Percentiles rank a stretch among this genome's conserved stretches.
Conservation (phyloP, 768 basidiomycete genomes). For the Podaxis pistillaris region DNA sequence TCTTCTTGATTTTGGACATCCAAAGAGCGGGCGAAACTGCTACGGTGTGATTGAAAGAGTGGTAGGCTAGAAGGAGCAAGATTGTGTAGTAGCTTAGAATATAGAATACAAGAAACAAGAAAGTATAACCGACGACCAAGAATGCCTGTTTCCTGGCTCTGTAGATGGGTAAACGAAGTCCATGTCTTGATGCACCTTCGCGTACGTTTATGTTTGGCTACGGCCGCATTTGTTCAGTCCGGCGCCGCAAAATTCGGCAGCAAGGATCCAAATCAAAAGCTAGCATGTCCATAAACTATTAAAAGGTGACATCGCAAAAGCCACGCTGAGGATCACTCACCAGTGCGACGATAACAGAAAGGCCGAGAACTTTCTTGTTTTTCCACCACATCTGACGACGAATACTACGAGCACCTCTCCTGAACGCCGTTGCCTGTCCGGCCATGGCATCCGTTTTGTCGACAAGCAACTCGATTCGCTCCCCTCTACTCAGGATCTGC, state of each 20-base stretch:
- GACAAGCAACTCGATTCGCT: constrained; percentile 92
- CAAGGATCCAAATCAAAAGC: constrained; percentile 78
- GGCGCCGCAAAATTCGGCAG: constrained; percentile 89
- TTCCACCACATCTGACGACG: constrained; percentile 90
- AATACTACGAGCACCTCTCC: constrained; percentile 82
- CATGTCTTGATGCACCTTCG: background rate
- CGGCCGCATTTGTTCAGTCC: constrained; percentile 65
- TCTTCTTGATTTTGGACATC: background rate
- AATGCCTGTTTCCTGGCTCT: background rate
- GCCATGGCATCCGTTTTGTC: constrained; percentile 98
- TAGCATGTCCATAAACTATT: constrained; percentile 23
- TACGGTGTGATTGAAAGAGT: background rate
- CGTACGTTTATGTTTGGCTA: constrained; percentile 4
- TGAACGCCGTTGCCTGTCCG: constrained; percentile 90
- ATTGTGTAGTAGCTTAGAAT: background rate
- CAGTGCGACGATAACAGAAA: constrained; percentile 71
- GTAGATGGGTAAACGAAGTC: background rate
- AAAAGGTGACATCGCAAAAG: constrained; percentile 1
- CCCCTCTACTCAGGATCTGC: constrained; percentile 90
- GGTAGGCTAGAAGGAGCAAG: background rate
- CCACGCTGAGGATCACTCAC: constrained; percentile 37
- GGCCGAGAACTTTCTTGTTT: constrained; percentile 65
- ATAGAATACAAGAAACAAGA: background rate
- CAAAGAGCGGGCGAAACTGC: background rate
- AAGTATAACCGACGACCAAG: background rate